These are phyloP conservation scores for Gaultheria prostrata DNA, from an alignment of 148 eudicot genomes.

Conservation along the genomic window DNA sequence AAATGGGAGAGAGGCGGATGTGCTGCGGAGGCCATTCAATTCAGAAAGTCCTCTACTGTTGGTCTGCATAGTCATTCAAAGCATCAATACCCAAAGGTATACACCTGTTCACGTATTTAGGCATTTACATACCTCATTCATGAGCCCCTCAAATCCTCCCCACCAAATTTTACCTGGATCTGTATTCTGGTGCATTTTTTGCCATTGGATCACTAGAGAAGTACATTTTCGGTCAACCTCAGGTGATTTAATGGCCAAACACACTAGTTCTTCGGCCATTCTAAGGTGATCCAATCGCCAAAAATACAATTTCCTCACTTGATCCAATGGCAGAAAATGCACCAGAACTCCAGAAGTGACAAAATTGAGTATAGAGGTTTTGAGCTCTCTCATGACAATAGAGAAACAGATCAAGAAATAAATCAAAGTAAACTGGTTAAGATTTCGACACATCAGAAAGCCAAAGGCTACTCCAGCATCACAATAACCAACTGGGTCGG, in stretches of 20 bases:
- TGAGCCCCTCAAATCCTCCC: not conserved
- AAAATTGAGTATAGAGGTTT: not conserved
- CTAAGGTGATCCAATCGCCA: not conserved
- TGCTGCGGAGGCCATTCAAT: slow-evolving; percentile 59
- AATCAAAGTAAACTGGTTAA: not conserved
- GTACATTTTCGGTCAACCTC: not conserved
- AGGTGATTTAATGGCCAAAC: not conserved
- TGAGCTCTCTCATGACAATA: not conserved
- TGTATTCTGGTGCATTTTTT: not conserved
- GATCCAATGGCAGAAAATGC: not conserved
- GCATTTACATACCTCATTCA: not conserved
- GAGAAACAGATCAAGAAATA: not conserved
- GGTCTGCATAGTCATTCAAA: slow-evolving; percentile 35
- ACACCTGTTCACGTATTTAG: not conserved
- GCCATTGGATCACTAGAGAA: not conserved
- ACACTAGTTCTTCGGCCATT: not conserved
- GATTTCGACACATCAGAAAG: not conserved
- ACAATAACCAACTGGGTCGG: not conserved
- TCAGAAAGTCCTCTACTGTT: slow-evolving; percentile 79
- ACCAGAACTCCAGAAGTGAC: not conserved
- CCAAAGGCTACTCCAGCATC: not conserved
- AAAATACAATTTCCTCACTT: not conserved
- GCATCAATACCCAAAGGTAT: not conserved
- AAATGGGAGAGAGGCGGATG: slow-evolving; percentile 51
- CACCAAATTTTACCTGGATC: not conserved